A percentile compares a stretch with the other conserved stretches of the same genome.
Evolutionary conservation across 495 filamentous ascomycete species (phyloP).

Genomic region (Polyplosphaeria fusca): DNA sequence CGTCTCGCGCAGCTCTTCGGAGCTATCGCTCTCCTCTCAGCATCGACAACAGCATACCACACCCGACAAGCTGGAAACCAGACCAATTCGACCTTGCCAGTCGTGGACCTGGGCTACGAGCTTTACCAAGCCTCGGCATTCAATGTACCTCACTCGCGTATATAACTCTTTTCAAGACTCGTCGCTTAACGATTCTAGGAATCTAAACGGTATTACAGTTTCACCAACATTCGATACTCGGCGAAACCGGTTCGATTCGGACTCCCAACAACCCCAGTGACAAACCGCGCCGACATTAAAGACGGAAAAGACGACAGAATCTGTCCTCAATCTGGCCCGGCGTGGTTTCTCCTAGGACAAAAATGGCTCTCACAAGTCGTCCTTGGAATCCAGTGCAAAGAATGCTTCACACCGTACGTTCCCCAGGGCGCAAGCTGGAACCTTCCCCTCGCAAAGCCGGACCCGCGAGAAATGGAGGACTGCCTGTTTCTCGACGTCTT

Average conservation of each 20-base stretch:
- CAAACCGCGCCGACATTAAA: conserved; percentile 42
- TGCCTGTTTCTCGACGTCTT: conserved; percentile 55
- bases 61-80: neutral
- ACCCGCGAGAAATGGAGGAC: conserved; percentile 54
- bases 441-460: conserved; percentile 29
- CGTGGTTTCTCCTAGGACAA: conserved; percentile 43
- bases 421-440: conserved; percentile 25
- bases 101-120: conserved; percentile 53
- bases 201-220: conserved; percentile 51
- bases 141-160: conserved; percentile 40
- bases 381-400: conserved; percentile 37
- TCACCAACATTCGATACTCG: conserved; percentile 60
- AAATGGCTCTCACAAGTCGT: conserved; percentile 42
- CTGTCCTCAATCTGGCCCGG: conserved; percentile 51
- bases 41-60: conserved; percentile 3
- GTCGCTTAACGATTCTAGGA: conserved; percentile 3
- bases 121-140: conserved; percentile 48
- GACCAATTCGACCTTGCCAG: conserved; percentile 36
- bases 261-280: conserved; percentile 43
- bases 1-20: neutral
- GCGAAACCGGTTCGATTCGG: conserved; percentile 54
- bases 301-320: conserved; percentile 47
- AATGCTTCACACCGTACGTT: conserved; percentile 27
- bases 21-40: neutral
- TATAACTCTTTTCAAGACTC: neutral